Base-by-base conservation (phyloP, 2,329 filamentous ascomycete genomes). In the Penicillium paneum region DNA sequence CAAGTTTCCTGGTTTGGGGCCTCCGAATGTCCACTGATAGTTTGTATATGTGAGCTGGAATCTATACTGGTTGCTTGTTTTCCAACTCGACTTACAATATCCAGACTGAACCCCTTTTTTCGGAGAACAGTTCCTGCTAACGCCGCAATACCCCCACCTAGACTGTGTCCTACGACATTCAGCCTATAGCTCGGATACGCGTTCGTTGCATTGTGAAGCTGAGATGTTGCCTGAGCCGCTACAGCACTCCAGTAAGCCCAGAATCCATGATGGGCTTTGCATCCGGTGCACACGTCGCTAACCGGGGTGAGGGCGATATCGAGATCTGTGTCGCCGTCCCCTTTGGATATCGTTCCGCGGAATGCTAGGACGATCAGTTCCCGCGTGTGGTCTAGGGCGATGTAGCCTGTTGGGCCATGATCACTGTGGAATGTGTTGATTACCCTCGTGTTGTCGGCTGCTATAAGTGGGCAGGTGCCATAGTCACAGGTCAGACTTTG, bases 21-120 rank as follows among this genome's bases (percentile, higher is more conserved):
- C 21, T 31, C 49, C 49, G 19, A 51, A 51, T 29, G 40, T 51
- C 49, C 49, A 51, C 40, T 51, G 8, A 8, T 4, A 8, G n/a
- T 6, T 17, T 26, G 13, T 7, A 13, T 8, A 17, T 1, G 21
- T 47, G 28, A 47, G 44, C 21, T 11, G n/a, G n/a, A 0, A 11
- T 8, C 3, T 19, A 17, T 1, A 19, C 31, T 2, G 7, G 2
- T 34, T 6, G 21, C n/a, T 8, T 28, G 17, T 12, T 5, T 10
- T 15, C 8, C 10, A 24, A 3, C 5, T 26, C 7, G 2, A 44
- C 48, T 29, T 11, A 50, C 39, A 26, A 44, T 11, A 13, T 50
- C 48, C 15, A 43, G 15, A 21, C 8, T 24, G 21, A 50, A 44
- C 8, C 36, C 46, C 1, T 50, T 29, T 11, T 2, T 34, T 11